Evolutionary conservation across 2,329 filamentous ascomycete genomes (phyloP).

Genomic region (Sclerotinia nivalis): DNA sequence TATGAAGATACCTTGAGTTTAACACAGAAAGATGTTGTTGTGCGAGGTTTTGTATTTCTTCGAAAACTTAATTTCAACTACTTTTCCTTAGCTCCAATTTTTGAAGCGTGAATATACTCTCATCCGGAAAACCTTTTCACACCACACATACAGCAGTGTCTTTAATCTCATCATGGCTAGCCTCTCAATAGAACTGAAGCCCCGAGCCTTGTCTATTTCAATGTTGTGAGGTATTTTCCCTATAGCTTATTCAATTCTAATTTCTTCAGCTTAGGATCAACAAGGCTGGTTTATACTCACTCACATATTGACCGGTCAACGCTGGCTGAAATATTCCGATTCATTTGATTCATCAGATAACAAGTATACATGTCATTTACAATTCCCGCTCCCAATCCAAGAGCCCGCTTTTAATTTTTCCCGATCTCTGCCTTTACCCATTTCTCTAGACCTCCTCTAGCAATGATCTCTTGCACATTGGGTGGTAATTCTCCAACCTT

Average conservation of each 20-base stretch:
- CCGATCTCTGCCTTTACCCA: conserved; percentile 59
- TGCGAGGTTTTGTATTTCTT: not conserved
- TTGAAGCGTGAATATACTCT: not conserved
- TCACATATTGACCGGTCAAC: no score
- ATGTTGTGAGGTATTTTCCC: not conserved
- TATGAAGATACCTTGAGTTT: not conserved
- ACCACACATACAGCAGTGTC: not conserved
- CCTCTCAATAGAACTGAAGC: not conserved
- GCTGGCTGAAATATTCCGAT: not conserved
- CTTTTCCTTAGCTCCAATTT: not conserved
- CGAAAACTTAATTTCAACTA: not conserved
- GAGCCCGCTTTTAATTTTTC: conserved; percentile 4
- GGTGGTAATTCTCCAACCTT: conserved; percentile 81
- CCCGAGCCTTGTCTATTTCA: not conserved
- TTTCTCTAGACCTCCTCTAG: conserved; percentile 73
- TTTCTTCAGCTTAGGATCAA: not conserved
- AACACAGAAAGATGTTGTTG: not conserved
- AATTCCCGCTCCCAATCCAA: not conserved
- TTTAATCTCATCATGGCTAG: not conserved
- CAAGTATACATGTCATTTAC: not conserved
- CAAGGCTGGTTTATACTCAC: not conserved
- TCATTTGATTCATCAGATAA: not conserved
- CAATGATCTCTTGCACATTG: conserved; percentile 85
- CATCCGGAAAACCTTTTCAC: not conserved
- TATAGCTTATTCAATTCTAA: not conserved